phyloP scores from a whole-genome alignment of 345 rosid species.

The Ceriops tagal region DNA sequence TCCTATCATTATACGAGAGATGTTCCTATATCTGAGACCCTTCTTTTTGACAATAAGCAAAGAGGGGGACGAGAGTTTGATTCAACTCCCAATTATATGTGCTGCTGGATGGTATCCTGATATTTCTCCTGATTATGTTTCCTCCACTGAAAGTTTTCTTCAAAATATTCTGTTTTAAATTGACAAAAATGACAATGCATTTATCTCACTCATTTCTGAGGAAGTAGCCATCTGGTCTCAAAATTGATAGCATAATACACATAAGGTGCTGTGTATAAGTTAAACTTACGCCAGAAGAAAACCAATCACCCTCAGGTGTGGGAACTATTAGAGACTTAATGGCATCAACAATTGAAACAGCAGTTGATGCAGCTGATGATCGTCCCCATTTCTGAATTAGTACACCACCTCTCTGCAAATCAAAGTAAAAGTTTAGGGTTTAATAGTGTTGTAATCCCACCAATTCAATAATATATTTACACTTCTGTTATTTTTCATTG shows the following conservation, averaged over 20 bases:
- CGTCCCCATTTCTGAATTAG: conserved; percentile 98
- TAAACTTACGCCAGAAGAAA: conserved; percentile 80
- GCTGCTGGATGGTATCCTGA: neutral
- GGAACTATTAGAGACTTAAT: conserved; percentile 86
- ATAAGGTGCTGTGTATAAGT: neutral
- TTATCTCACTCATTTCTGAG: neutral
- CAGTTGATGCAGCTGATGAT: conserved; percentile 98
- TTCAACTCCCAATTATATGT: neutral
- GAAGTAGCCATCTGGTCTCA: neutral
- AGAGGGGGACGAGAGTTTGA: neutral
- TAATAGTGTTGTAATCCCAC: neutral
- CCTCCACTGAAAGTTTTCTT: neutral
- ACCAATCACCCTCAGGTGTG: conserved; percentile 95
- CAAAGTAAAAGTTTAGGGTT: neutral
- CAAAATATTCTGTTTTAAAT: neutral
- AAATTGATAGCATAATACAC: neutral
- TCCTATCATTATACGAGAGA: too few species aligned
- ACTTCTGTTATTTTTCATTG: neutral
- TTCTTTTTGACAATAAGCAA: neutral
- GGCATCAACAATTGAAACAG: conserved; percentile 87
- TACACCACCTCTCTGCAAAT: conserved; percentile 83
- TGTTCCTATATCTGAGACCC: too few species aligned
- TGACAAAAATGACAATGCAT: neutral
- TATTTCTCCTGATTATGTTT: neutral
- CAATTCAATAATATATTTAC: neutral